Conservation (phyloP, 1,284 basidiomycete genomes). For the Wallemia hederae region DNA sequence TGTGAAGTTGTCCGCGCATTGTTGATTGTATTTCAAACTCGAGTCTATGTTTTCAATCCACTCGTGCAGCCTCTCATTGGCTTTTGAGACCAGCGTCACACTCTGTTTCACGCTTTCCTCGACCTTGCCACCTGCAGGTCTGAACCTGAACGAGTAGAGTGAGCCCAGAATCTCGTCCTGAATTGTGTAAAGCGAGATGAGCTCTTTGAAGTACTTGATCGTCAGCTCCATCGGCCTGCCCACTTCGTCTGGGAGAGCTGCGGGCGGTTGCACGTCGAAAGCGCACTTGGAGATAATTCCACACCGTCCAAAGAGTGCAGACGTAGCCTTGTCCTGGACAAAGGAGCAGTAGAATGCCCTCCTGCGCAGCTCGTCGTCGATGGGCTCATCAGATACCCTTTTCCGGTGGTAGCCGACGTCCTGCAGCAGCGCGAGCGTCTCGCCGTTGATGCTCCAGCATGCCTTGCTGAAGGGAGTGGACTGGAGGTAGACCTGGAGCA, state of each 20-base stretch:
- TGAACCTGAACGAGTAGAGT: too few species aligned
- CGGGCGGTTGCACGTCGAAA: slow-evolving; percentile 43
- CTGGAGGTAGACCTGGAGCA: slow-evolving; percentile 21
- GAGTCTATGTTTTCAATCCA: slow-evolving; percentile 26
- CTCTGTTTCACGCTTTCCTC: slow-evolving; percentile 35
- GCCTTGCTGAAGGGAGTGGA: slow-evolving; percentile 14
- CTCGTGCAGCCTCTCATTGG: slow-evolving; percentile 40
- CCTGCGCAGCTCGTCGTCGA: slow-evolving; percentile 38
- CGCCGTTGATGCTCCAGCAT: neutral
- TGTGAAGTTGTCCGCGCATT: neutral
- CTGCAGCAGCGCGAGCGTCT: neutral
- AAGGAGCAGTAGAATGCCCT: slow-evolving; percentile 39
- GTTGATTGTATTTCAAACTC: too few species aligned
- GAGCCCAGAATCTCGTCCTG: slow-evolving; percentile 39
- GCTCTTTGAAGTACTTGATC: slow-evolving; percentile 32
- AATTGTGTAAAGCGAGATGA: slow-evolving; percentile 39
- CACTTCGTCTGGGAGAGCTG: slow-evolving; percentile 61
- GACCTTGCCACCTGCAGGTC: slow-evolving; percentile 26
- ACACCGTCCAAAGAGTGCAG: neutral
- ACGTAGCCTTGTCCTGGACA: neutral
- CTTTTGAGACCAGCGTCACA: slow-evolving; percentile 33
- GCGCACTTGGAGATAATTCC: neutral
- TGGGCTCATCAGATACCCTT: slow-evolving; percentile 12
- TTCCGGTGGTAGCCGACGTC: slow-evolving; percentile 22
- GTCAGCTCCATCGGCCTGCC: slow-evolving; percentile 23